phyloP scores from a whole-genome alignment of 805 yeast species.

The Wickerhamiella bombiphila region DNA sequence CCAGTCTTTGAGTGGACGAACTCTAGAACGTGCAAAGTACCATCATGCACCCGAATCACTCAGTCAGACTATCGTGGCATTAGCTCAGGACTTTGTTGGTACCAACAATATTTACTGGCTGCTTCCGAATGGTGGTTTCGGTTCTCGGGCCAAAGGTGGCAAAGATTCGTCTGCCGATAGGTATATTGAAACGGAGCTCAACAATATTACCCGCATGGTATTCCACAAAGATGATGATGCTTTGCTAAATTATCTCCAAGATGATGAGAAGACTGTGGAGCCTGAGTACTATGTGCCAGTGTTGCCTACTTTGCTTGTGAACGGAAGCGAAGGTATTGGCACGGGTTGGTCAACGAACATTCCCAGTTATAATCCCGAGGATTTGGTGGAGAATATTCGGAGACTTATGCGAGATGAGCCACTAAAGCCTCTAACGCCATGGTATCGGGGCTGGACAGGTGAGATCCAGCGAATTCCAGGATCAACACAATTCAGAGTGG shows the following conservation, averaged over 20 bases:
- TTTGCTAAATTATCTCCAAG: slow-evolving; percentile 64
- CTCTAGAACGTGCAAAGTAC: slow-evolving; percentile 77
- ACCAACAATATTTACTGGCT: slow-evolving; percentile 74
- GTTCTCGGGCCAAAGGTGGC: slow-evolving; percentile 94
- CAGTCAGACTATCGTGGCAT: slow-evolving; percentile 76
- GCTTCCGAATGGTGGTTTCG: slow-evolving; percentile 88
- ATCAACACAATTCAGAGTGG: slow-evolving; percentile 57
- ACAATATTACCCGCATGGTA: slow-evolving; percentile 56
- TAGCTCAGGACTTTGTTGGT: slow-evolving; percentile 93
- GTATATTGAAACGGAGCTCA: slow-evolving; percentile 80
- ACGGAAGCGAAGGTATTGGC: slow-evolving; percentile 96
- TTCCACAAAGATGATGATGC: slow-evolving; percentile 74
- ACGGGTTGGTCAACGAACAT: slow-evolving; percentile 96
- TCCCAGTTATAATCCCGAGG: slow-evolving; percentile 80
- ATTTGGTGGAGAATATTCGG: slow-evolving; percentile 60
- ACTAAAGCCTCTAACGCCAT: slow-evolving; percentile 62
- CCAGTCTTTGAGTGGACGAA: slow-evolving; percentile 78
- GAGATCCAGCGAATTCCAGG: slow-evolving; percentile 39
- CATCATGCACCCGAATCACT: slow-evolving; percentile 91
- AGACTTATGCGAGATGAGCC: slow-evolving; percentile 61
- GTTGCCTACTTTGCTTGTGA: slow-evolving; percentile 87
- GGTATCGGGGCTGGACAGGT: slow-evolving; percentile 96
- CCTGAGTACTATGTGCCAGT: slow-evolving; percentile 93
- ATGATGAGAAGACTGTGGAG: slow-evolving; percentile 86
- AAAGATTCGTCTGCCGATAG: slow-evolving; percentile 98